A percentile compares a stretch with the other conserved stretches of the same genome.
Conservation (phyloP, 108 stramenopile genomes). For the Pseudonitzschia multistriata region DNA sequence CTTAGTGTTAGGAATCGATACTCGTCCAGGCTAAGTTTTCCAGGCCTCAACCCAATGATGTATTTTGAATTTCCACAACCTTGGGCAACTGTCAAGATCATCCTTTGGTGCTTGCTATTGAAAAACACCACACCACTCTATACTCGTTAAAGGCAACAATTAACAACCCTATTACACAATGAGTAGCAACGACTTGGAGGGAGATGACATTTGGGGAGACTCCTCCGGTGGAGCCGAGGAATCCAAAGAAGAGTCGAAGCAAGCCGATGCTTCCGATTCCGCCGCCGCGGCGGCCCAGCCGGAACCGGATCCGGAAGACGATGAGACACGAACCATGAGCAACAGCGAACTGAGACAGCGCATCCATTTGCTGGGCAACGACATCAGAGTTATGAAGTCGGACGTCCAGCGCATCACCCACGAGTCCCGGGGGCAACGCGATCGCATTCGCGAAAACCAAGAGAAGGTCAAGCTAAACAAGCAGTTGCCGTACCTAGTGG, state of each 20-base stretch:
- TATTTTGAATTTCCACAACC: too few species aligned
- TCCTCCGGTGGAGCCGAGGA: slow-evolving; percentile 34
- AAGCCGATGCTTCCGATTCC: slow-evolving; percentile 14
- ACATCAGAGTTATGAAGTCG: slow-evolving; percentile 95
- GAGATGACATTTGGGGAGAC: slow-evolving; percentile 95
- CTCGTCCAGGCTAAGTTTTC: too few species aligned
- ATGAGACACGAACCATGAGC: slow-evolving; percentile 85
- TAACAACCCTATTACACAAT: slow-evolving; percentile 34
- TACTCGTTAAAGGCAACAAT: too few species aligned
- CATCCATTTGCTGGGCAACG: slow-evolving; percentile 94
- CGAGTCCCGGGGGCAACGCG: slow-evolving; percentile 85
- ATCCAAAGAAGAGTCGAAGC: slow-evolving; percentile 33
- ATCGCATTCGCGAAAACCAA: slow-evolving; percentile 97
- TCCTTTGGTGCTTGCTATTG: too few species aligned
- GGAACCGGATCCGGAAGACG: slow-evolving; percentile 51
- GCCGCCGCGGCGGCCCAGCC: slow-evolving; percentile 12
- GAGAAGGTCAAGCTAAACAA: slow-evolving; percentile 99
- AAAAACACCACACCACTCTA: too few species aligned
- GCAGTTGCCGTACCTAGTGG: slow-evolving; percentile 98
- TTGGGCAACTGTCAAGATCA: too few species aligned
- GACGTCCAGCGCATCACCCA: slow-evolving; percentile 95
- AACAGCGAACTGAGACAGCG: slow-evolving; percentile 92
- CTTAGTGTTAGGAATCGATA: too few species aligned
- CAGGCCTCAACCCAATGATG: too few species aligned
- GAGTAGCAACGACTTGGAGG: slow-evolving; percentile 83